phyloP scores from a whole-genome alignment of 306 rosid species.

The Mimosa pudica region DNA sequence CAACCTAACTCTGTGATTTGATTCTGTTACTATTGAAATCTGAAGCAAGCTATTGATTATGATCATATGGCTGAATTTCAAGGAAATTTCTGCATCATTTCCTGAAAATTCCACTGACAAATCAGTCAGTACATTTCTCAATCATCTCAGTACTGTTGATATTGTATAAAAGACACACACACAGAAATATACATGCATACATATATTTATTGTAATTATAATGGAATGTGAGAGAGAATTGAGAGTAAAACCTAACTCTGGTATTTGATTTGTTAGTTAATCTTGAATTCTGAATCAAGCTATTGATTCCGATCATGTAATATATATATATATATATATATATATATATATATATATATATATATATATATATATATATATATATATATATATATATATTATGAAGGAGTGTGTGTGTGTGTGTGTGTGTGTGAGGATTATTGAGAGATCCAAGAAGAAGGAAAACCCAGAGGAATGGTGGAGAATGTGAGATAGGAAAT shows the following conservation, averaged over 20 bases:
- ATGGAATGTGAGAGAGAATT: not conserved
- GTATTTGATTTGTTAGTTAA: too few relatives aligned
- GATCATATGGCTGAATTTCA: not conserved
- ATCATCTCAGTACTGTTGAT: not conserved
- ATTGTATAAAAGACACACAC: not conserved
- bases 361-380: too few relatives aligned
- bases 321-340: too few relatives aligned
- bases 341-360: too few relatives aligned
- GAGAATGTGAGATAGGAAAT: slow-evolving; percentile 41
- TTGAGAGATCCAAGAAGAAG: slow-evolving; percentile 25
- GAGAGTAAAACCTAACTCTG: not conserved
- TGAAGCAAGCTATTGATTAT: not conserved
- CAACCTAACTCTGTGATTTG: not conserved
- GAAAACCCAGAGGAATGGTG: slow-evolving; percentile 32
- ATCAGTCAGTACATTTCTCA: not conserved
- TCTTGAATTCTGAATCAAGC: too few relatives aligned
- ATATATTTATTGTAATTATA: too few relatives aligned
- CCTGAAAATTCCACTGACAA: not conserved
- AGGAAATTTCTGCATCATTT: not conserved
- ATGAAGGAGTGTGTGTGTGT: too few relatives aligned
- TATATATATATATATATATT: too few relatives aligned
- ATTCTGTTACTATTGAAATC: not conserved
- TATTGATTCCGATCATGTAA: too few relatives aligned
- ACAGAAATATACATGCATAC: not conserved
- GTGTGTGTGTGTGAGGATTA: too few relatives aligned